Evolutionary conservation across 2,329 filamentous ascomycete species (phyloP), one percentile per base, ranked within the genome.

Genomic region (Blumeria graminis): DNA sequence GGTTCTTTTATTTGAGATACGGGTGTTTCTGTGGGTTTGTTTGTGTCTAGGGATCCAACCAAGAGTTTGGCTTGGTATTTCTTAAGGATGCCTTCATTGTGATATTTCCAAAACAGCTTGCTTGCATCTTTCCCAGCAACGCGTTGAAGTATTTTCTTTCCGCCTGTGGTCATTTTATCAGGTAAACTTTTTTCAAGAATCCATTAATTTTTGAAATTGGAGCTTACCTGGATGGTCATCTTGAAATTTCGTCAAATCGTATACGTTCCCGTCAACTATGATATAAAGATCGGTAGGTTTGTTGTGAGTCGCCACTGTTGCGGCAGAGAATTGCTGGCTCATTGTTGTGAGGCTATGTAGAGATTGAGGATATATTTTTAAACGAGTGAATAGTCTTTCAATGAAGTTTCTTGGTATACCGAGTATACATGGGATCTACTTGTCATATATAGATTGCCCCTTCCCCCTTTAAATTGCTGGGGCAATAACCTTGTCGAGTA

Each of bases 201-300:
- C 22, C 13, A 28, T 48, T 13, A 35, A 33, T 53, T 53, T 36
- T 14, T 3, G 11, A 43, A 7, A 14, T 43, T 43, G 39, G 18
- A 11, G 7, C 39, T 43, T 73, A 78, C 86, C 87, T 68, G 85
- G 86, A 69, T 90, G 85, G 62, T 89, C 84, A 59, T 89, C 82
- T 68, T 86, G 83, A 69, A 90, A 90, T 66, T 81, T 88, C 63
- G 88, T 94, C 64, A 96, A 69, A 67, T 98, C 90, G 70, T 94
- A 96, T 62, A 96, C 90, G 70, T 96, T 90, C 65, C 89, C 84
- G 63, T 96, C 90, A 62, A 96, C 81, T 61, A 93, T 79, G 66
- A 96, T 86, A 79, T 82, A 96, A 59, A 95, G 75, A 67, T 82
- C 82, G 66, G 87, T 80, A 50, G 82, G 70, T 72, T 90, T 94